Evolutionary conservation across 192 early-diverging fungal species (phyloP).

Genomic region (Coemansia biformis): DNA sequence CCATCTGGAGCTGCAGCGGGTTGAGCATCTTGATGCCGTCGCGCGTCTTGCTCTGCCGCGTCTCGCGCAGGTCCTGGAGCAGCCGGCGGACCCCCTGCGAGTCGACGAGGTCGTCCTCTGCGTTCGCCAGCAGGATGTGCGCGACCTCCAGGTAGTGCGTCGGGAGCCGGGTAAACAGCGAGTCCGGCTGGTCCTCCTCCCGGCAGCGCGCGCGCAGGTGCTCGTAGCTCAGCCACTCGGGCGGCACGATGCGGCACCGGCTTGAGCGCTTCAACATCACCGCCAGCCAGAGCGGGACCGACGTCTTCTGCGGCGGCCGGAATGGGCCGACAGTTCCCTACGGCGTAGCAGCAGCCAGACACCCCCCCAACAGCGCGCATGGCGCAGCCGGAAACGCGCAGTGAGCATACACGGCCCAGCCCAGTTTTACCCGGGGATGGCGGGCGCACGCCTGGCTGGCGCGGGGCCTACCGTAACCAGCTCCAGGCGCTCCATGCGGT

Average conservation of each 20-base stretch:
- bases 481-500: conserved; percentile 65
- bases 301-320: conserved; percentile 66
- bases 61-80: conserved; percentile 80
- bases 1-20: conserved; percentile 68
- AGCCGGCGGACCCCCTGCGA: conserved; percentile 65
- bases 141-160: conserved; percentile 80
- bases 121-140: conserved; percentile 69
- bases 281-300: conserved; percentile 88
- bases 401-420: too few species aligned
- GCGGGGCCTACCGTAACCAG: conserved; percentile 66
- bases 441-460: too few species aligned
- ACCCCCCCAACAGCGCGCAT: too few species aligned
- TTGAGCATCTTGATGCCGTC: conserved; percentile 64
- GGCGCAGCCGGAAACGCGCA: too few species aligned
- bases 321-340: conserved; percentile 76
- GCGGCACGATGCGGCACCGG: conserved; percentile 74
- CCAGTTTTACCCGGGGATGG: too few species aligned
- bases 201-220: conserved; percentile 58
- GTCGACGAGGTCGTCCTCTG: conserved; percentile 76
- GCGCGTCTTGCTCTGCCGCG: conserved; percentile 73
- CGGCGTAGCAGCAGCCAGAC: too few species aligned
- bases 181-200: conserved; percentile 60
- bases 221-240: conserved; percentile 77
- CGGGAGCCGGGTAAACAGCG: conserved; percentile 68
- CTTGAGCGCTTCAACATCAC: conserved; percentile 73